Evolutionary conservation across 805 yeast genomes (phyloP).

Genomic region (Myxozyma geophila): DNA sequence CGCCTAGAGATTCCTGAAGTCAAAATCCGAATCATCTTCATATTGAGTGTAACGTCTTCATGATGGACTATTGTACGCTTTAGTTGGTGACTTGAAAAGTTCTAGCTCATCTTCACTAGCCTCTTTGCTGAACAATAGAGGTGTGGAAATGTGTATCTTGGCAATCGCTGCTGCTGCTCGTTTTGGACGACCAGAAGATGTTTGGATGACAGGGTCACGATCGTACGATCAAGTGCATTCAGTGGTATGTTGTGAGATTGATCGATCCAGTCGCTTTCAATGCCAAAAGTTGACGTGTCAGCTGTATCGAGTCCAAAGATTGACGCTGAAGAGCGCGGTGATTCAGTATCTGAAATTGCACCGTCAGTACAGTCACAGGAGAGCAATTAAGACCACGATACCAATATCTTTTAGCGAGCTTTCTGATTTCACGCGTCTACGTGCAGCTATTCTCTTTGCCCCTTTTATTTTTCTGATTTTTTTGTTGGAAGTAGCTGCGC

Average conservation of each 20-base stretch:
- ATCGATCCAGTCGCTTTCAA: not conserved
- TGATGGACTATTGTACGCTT: too few relatives aligned
- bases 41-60: not conserved
- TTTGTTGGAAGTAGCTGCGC: not conserved
- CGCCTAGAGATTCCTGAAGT: not conserved
- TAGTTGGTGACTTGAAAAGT: too few relatives aligned
- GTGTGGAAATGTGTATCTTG: not conserved
- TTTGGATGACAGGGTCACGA: not conserved
- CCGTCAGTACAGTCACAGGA: too few relatives aligned
- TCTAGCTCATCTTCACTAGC: not conserved
- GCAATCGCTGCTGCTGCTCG: conserved; percentile 12
- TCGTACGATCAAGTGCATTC: not conserved
- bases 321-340: not conserved
- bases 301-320: not conserved
- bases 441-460: not conserved
- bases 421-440: too few relatives aligned
- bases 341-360: not conserved
- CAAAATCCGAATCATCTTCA: conserved; percentile 4
- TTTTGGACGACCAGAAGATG: not conserved
- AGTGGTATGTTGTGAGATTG: not conserved
- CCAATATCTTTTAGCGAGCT: too few relatives aligned
- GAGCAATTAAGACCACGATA: too few relatives aligned
- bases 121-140: not conserved
- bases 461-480: not conserved
- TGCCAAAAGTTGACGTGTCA: not conserved